Base-by-base conservation (phyloP, 164 flowering plant genomes). In the Vitis labrusca region DNA sequence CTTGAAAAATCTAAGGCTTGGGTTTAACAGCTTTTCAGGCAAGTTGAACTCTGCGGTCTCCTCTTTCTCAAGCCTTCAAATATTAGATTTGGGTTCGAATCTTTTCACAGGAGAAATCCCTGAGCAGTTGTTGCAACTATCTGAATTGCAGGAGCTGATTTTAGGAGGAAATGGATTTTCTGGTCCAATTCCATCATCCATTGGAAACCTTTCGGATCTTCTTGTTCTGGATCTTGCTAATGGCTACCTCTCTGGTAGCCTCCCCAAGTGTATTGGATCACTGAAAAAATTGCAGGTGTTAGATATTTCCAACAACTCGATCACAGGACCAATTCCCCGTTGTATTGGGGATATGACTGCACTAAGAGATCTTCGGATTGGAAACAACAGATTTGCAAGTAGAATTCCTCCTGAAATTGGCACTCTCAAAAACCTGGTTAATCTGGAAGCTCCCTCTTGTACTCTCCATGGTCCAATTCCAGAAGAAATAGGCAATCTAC, bases 31-130 rank as follows among this genome's bases (percentile, higher is more conserved):
- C 32, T 61, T 69, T n/a, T 59, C 66, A 7, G 72, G 72, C 66
- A 61, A 15, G 27, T 10, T 69, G 13, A 30, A 51, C 47, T 30
- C 60, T 51, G 72, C 60, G 3, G 37, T 61, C 53, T 52, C 37
- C 50, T 68, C 49, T 44, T 68, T 65, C 61, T 61, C 59, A 51
- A 16, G 51, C 29, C 72, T 69, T 53, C 66, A 53, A 23, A 19
- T 69, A 10, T 44, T 69, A 50, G 63, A 69, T 69, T 52, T 69
- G 16, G 14, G 60, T 61, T 61, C 63, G 10, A 69, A 69, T 37
- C 61, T 56, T 19, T 69, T 69, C 66, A 61, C 60, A 23, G 72
- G 72, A 16, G 60, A 69, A 29, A 61, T 69, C 29, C 72, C 72
- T 10, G 17, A 69, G 10, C 56, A 50, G 17, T 3, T 65, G 11